Conservation (phyloP, 2,329 filamentous ascomycete genomes). For the Fusarium coffeatum region DNA sequence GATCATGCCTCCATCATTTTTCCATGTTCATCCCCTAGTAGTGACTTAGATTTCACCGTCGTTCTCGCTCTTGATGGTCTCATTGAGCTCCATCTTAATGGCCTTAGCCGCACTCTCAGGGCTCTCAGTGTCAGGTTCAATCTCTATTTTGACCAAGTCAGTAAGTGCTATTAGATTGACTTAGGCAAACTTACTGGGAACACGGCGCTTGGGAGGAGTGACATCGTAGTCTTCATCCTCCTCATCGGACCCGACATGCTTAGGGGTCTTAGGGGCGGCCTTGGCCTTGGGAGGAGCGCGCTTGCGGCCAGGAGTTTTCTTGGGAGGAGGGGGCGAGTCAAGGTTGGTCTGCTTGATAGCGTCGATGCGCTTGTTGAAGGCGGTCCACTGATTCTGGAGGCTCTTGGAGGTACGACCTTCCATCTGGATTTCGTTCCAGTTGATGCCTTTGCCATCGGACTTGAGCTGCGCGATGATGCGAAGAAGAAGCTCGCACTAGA, state of each 20-base stretch:
- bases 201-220: conserved; percentile 37
- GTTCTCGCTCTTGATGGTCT: conserved; percentile 32
- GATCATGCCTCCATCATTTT: not conserved
- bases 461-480: conserved; percentile 52
- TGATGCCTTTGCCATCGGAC: conserved; percentile 49
- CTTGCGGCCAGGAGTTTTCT: conserved; percentile 46
- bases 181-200: conserved; percentile 17
- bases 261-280: conserved; percentile 26
- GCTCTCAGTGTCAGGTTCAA: conserved; percentile 1
- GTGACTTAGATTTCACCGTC: not conserved
- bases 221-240: conserved; percentile 3
- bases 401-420: conserved; percentile 54
- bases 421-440: conserved; percentile 53
- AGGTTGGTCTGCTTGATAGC: conserved; percentile 49
- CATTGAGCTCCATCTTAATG: conserved; percentile 30
- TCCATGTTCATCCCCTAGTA: not conserved
- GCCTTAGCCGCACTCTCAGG: conserved; percentile 33
- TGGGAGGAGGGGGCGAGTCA: conserved; percentile 28
- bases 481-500: conserved; percentile 50
- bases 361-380: conserved; percentile 51
- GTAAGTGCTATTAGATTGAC: not conserved
- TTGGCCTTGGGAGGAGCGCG: conserved; percentile 10
- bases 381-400: conserved; percentile 53
- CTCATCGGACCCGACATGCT: conserved; percentile 13
- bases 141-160: conserved; percentile 3